Evolutionary conservation across 441 rosid species (phyloP).

Genomic region (Bocquillonia castaneifolia): DNA sequence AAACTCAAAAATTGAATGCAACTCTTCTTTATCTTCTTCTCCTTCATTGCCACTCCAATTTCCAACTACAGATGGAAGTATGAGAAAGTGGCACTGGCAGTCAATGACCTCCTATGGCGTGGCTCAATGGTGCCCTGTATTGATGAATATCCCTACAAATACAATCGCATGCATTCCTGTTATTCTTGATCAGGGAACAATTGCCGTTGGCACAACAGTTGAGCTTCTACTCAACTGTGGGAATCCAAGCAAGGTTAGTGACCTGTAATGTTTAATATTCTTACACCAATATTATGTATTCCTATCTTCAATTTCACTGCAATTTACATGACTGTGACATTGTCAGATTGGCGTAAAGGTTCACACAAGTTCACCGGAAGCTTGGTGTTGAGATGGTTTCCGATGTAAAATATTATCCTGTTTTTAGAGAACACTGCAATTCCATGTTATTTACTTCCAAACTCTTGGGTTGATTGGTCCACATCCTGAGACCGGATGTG

Average conservation of each 20-base stretch:
- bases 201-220: slow-evolving; percentile 38
- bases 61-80: neutral
- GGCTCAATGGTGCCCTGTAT: slow-evolving; percentile 29
- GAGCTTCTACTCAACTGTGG: slow-evolving; percentile 29
- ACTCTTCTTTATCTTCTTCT: slow-evolving; percentile 17
- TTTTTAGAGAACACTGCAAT: slow-evolving; percentile 14
- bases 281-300: slow-evolving; percentile 41
- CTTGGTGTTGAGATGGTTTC: slow-evolving; percentile 26
- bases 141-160: slow-evolving; percentile 24
- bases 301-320: slow-evolving; percentile 40
- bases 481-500: slow-evolving; percentile 16
- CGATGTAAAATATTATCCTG: slow-evolving; percentile 16
- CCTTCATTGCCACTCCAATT: neutral
- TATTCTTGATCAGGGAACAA: slow-evolving; percentile 36
- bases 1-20: slow-evolving; percentile 7
- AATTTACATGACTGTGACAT: slow-evolving; percentile 26
- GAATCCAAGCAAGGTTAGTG: slow-evolving; percentile 39
- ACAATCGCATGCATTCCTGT: slow-evolving; percentile 32
- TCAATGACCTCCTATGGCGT: slow-evolving; percentile 29
- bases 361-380: slow-evolving; percentile 34
- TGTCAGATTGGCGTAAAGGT: slow-evolving; percentile 43
- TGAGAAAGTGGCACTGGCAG: slow-evolving; percentile 24
- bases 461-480: slow-evolving; percentile 24
- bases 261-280: neutral
- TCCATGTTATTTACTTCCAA: slow-evolving; percentile 9